Evolutionary conservation across 345 rosid species (phyloP).

Genomic region (Heritiera littoralis): DNA sequence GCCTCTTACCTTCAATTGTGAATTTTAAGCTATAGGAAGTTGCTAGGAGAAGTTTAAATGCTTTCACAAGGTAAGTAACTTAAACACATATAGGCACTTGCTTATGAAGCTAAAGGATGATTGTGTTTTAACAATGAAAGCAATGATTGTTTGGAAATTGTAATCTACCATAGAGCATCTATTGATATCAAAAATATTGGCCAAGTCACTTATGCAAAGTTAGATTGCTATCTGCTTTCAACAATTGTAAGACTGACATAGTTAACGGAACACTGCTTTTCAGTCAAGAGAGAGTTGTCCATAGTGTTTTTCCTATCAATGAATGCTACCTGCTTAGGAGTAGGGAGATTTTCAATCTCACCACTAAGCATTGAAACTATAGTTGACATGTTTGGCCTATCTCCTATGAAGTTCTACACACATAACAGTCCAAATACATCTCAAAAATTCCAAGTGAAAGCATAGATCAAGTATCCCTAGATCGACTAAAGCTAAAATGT

Average conservation of each 20-base stretch:
- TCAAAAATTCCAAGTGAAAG: slow-evolving; percentile 7
- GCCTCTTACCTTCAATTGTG: no score
- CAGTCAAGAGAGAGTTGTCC: neutral
- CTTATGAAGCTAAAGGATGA: no score
- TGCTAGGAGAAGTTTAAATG: no score
- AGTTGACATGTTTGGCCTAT: slow-evolving; percentile 22
- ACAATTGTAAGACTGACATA: neutral
- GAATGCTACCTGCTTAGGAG: slow-evolving; percentile 24
- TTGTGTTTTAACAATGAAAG: no score
- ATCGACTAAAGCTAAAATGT: slow-evolving; percentile 10
- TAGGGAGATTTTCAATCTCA: slow-evolving; percentile 24
- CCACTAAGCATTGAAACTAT: slow-evolving; percentile 29
- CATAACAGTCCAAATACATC: slow-evolving; percentile 27
- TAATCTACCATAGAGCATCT: no score
- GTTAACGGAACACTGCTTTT: neutral
- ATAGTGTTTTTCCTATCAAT: neutral
- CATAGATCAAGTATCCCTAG: neutral
- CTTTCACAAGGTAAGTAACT: no score
- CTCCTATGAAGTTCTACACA: slow-evolving; percentile 18
- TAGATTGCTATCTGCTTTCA: neutral
- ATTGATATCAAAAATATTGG: no score
- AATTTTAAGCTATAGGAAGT: no score
- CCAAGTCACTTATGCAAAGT: neutral
- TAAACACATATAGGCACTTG: no score
- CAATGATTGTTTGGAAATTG: neutral